Percentiles rank a stretch among this genome's conserved stretches.
phyloP scores from a whole-genome alignment of 805 yeast genomes.

The Lachancea quebecensis region DNA sequence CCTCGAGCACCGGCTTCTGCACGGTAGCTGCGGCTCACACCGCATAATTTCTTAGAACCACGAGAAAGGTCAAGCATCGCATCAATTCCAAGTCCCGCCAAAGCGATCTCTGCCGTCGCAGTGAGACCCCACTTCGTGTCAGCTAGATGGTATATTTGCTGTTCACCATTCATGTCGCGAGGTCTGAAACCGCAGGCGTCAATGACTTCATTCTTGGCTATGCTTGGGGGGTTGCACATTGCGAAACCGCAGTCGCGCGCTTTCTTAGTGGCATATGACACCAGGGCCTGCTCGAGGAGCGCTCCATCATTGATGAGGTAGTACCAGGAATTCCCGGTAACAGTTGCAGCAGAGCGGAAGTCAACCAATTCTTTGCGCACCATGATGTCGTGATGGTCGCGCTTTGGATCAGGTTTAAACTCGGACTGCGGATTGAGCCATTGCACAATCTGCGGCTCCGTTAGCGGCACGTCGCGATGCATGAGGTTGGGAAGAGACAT shows the following conservation, averaged over 20 bases:
- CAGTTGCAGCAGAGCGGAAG: constrained; percentile 60
- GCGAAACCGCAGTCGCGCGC: constrained; percentile 65
- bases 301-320: constrained; percentile 83
- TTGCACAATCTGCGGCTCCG: constrained; percentile 39
- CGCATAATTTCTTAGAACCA: constrained; percentile 60
- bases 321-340: constrained; percentile 82
- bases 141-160: constrained; percentile 67
- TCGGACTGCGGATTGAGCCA: constrained; percentile 41
- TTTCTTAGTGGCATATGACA: constrained; percentile 63
- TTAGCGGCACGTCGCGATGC: constrained; percentile 40
- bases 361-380: constrained; percentile 61
- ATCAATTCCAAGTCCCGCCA: constrained; percentile 72
- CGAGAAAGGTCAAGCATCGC: constrained; percentile 36
- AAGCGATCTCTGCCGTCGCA: constrained; percentile 93
- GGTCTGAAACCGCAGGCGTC: constrained; percentile 94
- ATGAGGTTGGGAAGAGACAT: constrained; percentile 59
- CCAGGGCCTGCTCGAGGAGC: constrained; percentile 77
- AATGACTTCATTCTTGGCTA: constrained; percentile 70
- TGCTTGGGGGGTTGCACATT: constrained; percentile 75
- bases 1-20: constrained; percentile 99
- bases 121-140: constrained; percentile 58
- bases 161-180: constrained; percentile 77
- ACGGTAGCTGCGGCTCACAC: constrained; percentile 78
- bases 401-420: constrained; percentile 20
- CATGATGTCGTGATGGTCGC: constrained; percentile 70